phyloP scores from a whole-genome alignment of 768 basidiomycete species.

The Phallus indusiatus region DNA sequence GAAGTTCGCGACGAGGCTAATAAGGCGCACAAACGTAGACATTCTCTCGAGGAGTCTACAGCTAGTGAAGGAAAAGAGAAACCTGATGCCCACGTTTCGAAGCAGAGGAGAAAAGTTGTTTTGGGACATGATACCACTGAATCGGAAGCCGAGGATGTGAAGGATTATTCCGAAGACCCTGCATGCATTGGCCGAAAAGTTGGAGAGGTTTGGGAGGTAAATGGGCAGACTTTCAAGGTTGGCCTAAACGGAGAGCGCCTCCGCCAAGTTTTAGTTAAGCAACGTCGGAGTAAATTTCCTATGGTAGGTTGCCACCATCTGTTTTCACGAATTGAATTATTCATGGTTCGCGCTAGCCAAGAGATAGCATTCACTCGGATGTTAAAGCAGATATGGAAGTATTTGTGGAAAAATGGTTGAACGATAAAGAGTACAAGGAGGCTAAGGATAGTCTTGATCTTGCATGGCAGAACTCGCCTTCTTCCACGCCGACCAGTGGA shows the following conservation, averaged over 20 bases:
- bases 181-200: slow-evolving; percentile 49
- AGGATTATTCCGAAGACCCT: slow-evolving; percentile 36
- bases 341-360: slow-evolving; percentile 39
- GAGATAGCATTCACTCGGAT: slow-evolving; percentile 73
- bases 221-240: slow-evolving; percentile 63
- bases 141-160: slow-evolving; percentile 26
- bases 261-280: slow-evolving; percentile 63
- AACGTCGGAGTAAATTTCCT: slow-evolving; percentile 54
- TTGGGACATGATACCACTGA: background rate
- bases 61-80: slow-evolving; percentile 15
- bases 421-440: slow-evolving; percentile 59
- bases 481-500: slow-evolving; percentile 14
- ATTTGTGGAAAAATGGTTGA: slow-evolving; percentile 71
- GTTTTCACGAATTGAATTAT: background rate
- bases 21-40: slow-evolving; percentile 1
- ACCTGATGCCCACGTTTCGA: slow-evolving; percentile 18
- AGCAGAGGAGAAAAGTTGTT: background rate
- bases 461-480: slow-evolving; percentile 58
- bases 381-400: slow-evolving; percentile 57
- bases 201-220: slow-evolving; percentile 70
- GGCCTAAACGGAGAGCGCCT: slow-evolving; percentile 60
- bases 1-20: slow-evolving; percentile 20
- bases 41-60: slow-evolving; percentile 11
- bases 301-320: slow-evolving; percentile 43
- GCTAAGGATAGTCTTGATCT: slow-evolving; percentile 53